A percentile compares a stretch with the other conserved stretches of the same genome.
Conservation (phyloP, 164 flowering plant genomes). For the Vitis riparia region DNA sequence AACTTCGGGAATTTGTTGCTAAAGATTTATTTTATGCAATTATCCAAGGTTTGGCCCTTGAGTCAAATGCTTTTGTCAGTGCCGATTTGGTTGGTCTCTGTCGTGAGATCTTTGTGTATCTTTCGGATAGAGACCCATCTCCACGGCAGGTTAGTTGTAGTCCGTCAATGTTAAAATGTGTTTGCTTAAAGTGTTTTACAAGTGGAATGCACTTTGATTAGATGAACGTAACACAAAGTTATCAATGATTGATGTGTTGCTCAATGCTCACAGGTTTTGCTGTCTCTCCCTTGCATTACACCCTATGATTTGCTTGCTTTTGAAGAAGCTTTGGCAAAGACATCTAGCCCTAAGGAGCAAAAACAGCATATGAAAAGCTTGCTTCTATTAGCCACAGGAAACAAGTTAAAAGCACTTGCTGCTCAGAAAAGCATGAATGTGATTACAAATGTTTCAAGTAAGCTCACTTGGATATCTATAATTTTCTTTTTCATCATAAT, state of each 20-base stretch:
- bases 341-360: constrained; percentile 88
- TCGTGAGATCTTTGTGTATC: constrained; percentile 80
- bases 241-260: constrained; percentile 4
- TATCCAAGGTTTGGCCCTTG: constrained; percentile 77
- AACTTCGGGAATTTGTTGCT: constrained; percentile 74
- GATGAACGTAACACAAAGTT: background rate
- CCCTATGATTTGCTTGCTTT: constrained; percentile 68
- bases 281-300: constrained; percentile 79
- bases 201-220: background rate
- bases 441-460: constrained; percentile 88
- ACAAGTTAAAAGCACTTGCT: constrained; percentile 83
- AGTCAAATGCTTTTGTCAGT: constrained; percentile 79
- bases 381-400: constrained; percentile 79
- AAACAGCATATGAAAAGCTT: constrained; percentile 89
- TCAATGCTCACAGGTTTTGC: constrained; percentile 58
- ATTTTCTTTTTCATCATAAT: no score
- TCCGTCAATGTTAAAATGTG: background rate
- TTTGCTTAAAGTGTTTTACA: background rate
- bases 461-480: constrained; percentile 14
- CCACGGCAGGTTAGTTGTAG: constrained; percentile 75
- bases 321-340: constrained; percentile 86
- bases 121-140: constrained; percentile 73
- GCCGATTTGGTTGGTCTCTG: constrained; percentile 82
- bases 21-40: constrained; percentile 78
- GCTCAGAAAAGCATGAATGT: constrained; percentile 79